These are phyloP conservation scores for Carex arenaria DNA, from an alignment of 202 grass and related monocot species.

Conservation along the genomic window DNA sequence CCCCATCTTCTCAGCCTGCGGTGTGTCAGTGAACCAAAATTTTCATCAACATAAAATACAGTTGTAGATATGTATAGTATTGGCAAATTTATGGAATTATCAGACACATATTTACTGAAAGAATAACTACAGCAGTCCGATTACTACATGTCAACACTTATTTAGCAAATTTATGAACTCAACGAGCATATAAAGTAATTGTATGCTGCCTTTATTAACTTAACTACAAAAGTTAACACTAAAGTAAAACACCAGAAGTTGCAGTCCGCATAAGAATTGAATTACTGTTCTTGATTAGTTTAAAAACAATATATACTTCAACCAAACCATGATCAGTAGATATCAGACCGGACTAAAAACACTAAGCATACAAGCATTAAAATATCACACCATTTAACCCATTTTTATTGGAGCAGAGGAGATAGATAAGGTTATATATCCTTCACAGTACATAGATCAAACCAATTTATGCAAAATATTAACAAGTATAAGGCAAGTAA, in stretches of 20 bases:
- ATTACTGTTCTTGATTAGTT: background rate
- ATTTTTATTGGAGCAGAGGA: background rate
- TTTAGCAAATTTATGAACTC: background rate
- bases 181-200: background rate
- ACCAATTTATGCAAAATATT: background rate
- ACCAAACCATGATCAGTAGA: background rate
- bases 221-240: background rate
- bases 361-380: background rate
- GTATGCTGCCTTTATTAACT: background rate
- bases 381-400: background rate
- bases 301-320: background rate
- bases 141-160: background rate
- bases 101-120: background rate
- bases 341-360: background rate
- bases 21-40: background rate
- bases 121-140: background rate
- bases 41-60: background rate
- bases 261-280: background rate
- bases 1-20: constrained; percentile 57
- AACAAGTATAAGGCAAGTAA: background rate
- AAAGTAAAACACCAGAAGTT: background rate
- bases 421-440: background rate
- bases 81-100: background rate
- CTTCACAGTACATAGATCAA: background rate
- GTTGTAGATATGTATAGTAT: background rate